Base-by-base conservation (phyloP, 2,329 filamentous ascomycete species). In the Cordyceps fumosorosea region DNA sequence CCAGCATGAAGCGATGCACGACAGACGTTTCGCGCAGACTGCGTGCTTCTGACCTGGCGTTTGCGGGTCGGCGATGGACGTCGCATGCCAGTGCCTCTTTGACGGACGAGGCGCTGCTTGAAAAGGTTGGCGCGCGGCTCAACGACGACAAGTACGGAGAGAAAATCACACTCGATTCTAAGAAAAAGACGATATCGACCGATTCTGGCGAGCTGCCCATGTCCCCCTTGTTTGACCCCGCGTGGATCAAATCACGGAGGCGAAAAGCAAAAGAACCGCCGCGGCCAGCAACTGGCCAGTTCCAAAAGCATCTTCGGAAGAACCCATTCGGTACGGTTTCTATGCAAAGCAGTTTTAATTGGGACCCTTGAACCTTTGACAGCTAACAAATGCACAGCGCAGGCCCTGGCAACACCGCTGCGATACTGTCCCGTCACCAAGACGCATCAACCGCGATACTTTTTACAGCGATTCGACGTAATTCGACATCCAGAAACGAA, bases 301-400 rank as follows among this genome's bases (percentile, higher is more conserved):
- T 90, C 63, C 84, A 87, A 68, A 78, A 77, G 62, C 81, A 83
- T 63, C 74, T 91, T 1, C 76, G 75, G 34, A 78, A 78, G 44
- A 92, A 89, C 66, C 78, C 86, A 2, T 91, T 84, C 66, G 89
- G 87, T 89, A 75, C n/a, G n/a, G 0, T 16, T 42, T 5, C 3
- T 16, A 10, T 20, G 6, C 12, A 16, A 6, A 34, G 16, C 20
- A 32, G 0, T 12, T 26, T 6, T 2, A 8, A 10, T 26, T 26
- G 37, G 20, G 18, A 16, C 16, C 16, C 11, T 10, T 45, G 18
- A 10, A 32, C n/a, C 6, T 22, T n/a, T 7, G 18, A 1, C 44
- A 4, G 32, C 61, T 64, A 56, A 56, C 47, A 24, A 45, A 59
- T 5, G 62, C 26, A 29, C 60, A 89, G 88, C 88, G 3, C 80